Percentiles rank a stretch among this genome's conserved stretches.
Evolutionary conservation across 2,329 filamentous ascomycete genomes (phyloP).

Genomic region (Microsporum audouinii): DNA sequence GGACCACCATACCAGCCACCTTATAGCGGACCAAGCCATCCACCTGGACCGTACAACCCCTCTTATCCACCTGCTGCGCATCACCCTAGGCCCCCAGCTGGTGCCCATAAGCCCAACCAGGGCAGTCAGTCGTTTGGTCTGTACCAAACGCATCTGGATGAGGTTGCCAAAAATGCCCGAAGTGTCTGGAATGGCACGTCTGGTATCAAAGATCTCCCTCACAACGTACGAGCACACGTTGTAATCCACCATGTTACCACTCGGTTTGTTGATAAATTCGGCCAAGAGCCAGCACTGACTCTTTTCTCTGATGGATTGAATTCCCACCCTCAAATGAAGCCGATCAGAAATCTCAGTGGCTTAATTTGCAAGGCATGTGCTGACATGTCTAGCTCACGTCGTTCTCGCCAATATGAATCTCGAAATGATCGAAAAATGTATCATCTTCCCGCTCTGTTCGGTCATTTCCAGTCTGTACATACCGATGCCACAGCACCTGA

Average conservation of each 20-base stretch:
- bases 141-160: slow-evolving; percentile 40
- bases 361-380: slow-evolving; percentile 46
- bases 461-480: slow-evolving; percentile 31
- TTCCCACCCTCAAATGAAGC: slow-evolving; percentile 47
- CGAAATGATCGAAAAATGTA: slow-evolving; percentile 18
- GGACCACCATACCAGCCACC: slow-evolving; percentile 14
- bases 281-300: slow-evolving; percentile 44
- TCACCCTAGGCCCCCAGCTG: slow-evolving; percentile 7
- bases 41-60: slow-evolving; percentile 10
- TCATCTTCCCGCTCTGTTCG: slow-evolving; percentile 24
- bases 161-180: slow-evolving; percentile 45
- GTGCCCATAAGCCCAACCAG: slow-evolving; percentile 13
- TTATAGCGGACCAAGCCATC: slow-evolving; percentile 13
- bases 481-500: slow-evolving; percentile 19
- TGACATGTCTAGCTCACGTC: slow-evolving; percentile 8
- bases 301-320: slow-evolving; percentile 50
- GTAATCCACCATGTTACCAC: slow-evolving; percentile 53
- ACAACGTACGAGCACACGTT: slow-evolving; percentile 51
- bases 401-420: slow-evolving; percentile 12
- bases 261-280: slow-evolving; percentile 48
- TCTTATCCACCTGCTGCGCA: slow-evolving; percentile 8
- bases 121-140: slow-evolving; percentile 30
- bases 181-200: slow-evolving; percentile 53
- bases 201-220: slow-evolving; percentile 50
- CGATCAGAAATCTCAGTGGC: slow-evolving; percentile 44